Base-by-base conservation (phyloP, 192 early-diverging fungal genomes). In the Backusella parvicylindrica region DNA sequence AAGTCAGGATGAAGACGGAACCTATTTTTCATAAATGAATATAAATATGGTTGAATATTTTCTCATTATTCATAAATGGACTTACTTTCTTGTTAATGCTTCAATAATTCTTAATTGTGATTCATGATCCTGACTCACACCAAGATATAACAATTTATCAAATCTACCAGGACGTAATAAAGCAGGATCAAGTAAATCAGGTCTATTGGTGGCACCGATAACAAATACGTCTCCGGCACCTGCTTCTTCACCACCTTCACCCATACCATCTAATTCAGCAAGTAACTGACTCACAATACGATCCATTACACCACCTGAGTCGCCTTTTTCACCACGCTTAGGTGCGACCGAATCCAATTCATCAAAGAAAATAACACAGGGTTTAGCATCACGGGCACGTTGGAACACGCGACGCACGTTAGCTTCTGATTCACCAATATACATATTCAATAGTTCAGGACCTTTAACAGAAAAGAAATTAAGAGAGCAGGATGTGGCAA, bases 391-490 rank as follows among this genome's bases (percentile, higher is more conserved):
- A 56, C 98, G 88, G 2, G 98, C 98, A 60, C 90, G 86, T 77
- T 98, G 95, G 84, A 99, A 99, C 30, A 99, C 95, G 47, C 92
- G 84, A 1, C 98, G 89, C 1, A 99, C 98, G 73, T 99, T 99
- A 1, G 94, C 94, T 83, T 99, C 98, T 32, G 95, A 97, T 83
- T 99, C 98, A 75, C 98, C 98, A 82, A 99, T 97, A 78, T 99
- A 99, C 91, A 98, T 96, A 84, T 97, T 98, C n/a, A 98, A 84
- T 28, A 99, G 84, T 73, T 99, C 97, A 5, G 98, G 98, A 1
- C 98, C 98, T 84, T 99, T 99, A 71, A 99, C 96, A 28, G 95
- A 96, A 73, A 99, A 92, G 76, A 99, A 99, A 84, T 99, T 99
- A 37, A 99, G 91, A 6, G 94, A 92, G 81, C 98, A 97, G 2